These are phyloP conservation scores for Neotropicomus parvogracilis DNA, from an alignment of 1,284 basidiomycete species.

Conservation along the genomic window DNA sequence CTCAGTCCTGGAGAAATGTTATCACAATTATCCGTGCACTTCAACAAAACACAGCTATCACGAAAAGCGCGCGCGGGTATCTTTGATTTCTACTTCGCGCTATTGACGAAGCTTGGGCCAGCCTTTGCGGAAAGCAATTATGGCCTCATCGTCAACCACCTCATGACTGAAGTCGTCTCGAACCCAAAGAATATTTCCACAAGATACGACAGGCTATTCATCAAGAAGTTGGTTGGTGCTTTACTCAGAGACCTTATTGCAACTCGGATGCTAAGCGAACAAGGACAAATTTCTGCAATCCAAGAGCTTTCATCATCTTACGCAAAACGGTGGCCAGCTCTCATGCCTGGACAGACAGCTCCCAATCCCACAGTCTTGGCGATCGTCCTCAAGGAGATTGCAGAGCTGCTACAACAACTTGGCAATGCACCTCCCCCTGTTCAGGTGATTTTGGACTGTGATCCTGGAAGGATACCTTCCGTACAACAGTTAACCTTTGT, in stretches of 20 bases:
- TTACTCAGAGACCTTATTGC: constrained; percentile 85
- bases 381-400: constrained; percentile 79
- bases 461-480: neutral
- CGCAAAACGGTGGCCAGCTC: constrained; percentile 87
- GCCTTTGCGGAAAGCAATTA: constrained; percentile 85
- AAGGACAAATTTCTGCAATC: constrained; percentile 89
- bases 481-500: neutral
- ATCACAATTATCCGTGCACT: constrained; percentile 68
- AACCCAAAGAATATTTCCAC: constrained; percentile 50
- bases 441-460: constrained; percentile 48
- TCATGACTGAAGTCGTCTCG: constrained; percentile 75
- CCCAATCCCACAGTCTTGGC: constrained; percentile 72
- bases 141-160: constrained; percentile 71
- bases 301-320: constrained; percentile 81
- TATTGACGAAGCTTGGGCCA: constrained; percentile 74
- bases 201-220: constrained; percentile 72
- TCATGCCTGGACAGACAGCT: constrained; percentile 81
- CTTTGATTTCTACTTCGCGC: constrained; percentile 83
- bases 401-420: constrained; percentile 82
- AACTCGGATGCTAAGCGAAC: constrained; percentile 85
- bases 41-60: constrained; percentile 69
- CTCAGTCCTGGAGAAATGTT: constrained; percentile 83
- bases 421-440: constrained; percentile 90
- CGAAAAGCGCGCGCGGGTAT: constrained; percentile 80
- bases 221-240: constrained; percentile 72